phyloP scores from a whole-genome alignment of 192 early-diverging fungal genomes.

The Cetraspora pellucida region DNA sequence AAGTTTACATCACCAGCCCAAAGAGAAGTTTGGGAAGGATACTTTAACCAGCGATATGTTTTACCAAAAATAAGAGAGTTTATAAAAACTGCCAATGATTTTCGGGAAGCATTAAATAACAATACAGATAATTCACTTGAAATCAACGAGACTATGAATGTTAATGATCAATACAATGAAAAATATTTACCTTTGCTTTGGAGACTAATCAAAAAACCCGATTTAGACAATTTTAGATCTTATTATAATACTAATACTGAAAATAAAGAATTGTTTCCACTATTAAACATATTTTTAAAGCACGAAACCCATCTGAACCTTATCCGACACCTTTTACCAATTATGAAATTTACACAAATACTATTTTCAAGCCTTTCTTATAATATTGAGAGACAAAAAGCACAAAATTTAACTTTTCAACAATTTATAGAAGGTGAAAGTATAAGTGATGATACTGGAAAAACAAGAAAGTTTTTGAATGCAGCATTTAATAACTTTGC shows the following conservation, averaged over 20 bases:
- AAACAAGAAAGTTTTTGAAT: background rate
- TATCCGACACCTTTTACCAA: conserved; percentile 7
- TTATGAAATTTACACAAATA: conserved; percentile 30
- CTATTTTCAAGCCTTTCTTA: conserved; percentile 2
- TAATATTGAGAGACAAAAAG: conserved; percentile 11
- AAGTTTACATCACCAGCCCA: background rate
- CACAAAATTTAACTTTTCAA: conserved; percentile 6
- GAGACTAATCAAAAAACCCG: background rate
- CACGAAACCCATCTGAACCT: conserved; percentile 1
- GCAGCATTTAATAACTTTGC: conserved; percentile 16
- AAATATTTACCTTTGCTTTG: conserved; percentile 19
- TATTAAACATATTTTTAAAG: conserved; percentile 25
- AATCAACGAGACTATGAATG: conserved; percentile 22
- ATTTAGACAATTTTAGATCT: background rate
- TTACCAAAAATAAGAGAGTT: conserved; percentile 23
- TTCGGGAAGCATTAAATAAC: conserved; percentile 13
- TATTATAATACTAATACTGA: conserved; percentile 17
- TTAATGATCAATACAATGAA: conserved; percentile 7
- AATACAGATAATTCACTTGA: background rate
- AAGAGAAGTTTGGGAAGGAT: conserved; percentile 25
- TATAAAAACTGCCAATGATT: background rate
- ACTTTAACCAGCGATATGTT: conserved; percentile 13
- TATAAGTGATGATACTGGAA: background rate
- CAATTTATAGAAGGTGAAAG: conserved; percentile 9
- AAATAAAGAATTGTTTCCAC: background rate